phyloP scores from a whole-genome alignment of 257 asterid genomes.

The Agastache rugosa region DNA sequence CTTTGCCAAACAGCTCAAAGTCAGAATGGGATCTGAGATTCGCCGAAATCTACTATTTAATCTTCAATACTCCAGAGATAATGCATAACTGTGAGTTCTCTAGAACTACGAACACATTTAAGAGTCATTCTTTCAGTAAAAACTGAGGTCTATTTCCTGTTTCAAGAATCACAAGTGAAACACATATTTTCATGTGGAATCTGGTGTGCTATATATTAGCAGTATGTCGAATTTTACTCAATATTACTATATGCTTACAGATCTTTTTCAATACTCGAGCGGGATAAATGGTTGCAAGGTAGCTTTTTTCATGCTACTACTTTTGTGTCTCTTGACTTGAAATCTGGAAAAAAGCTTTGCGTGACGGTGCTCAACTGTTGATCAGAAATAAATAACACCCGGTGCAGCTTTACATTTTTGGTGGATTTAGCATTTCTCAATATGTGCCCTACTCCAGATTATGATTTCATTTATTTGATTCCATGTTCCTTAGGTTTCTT shows the following conservation, averaged over 20 bases:
- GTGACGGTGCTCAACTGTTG: conserved; percentile 6
- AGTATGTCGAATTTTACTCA: conserved; percentile 20
- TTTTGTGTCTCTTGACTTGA: conserved; percentile 26
- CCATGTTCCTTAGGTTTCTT: conserved; percentile 12
- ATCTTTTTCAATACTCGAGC: conserved; percentile 32
- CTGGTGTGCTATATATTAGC: background rate
- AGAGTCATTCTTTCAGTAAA: background rate
- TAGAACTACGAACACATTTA: conserved; percentile 24
- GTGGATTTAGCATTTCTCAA: background rate
- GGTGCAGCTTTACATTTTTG: conserved; percentile 32
- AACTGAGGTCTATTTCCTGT: background rate
- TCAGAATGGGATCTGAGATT: conserved; percentile 59
- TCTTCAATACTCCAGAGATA: conserved; percentile 55
- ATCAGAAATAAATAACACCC: conserved; percentile 12
- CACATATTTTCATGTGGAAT: background rate
- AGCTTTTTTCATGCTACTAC: conserved; percentile 22
- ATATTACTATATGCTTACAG: conserved; percentile 25
- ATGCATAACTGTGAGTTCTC: conserved; percentile 49
- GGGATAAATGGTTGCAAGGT: conserved; percentile 35
- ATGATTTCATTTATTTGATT: conserved; percentile 13
- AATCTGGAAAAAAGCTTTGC: conserved; percentile 17
- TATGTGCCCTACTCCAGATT: conserved; percentile 22
- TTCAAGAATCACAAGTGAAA: background rate
- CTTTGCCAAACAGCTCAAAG: conserved; percentile 51
- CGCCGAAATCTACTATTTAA: conserved; percentile 69